A percentile compares a stretch with the other conserved stretches of the same genome.
phyloP scores from a whole-genome alignment of 1,284 basidiomycete species.

The Stereum hirsutum region DNA sequence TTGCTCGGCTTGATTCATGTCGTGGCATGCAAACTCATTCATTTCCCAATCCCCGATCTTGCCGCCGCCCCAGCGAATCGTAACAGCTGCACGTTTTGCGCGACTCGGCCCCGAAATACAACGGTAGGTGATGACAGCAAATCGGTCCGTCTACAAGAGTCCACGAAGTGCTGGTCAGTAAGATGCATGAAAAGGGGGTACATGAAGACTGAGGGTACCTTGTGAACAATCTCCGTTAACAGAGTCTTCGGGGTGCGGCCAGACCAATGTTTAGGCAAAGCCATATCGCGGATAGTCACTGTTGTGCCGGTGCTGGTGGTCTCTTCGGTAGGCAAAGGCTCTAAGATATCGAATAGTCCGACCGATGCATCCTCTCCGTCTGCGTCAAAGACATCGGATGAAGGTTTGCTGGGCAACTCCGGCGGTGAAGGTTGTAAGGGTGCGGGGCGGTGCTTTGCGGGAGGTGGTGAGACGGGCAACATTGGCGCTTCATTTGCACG shows the following conservation, averaged over 20 bases:
- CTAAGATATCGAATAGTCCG: slow-evolving; percentile 75
- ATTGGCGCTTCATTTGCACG: slow-evolving; percentile 16
- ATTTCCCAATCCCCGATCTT: slow-evolving; percentile 70
- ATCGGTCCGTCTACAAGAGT: slow-evolving; percentile 57
- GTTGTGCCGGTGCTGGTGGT: slow-evolving; percentile 44
- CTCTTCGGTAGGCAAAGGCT: slow-evolving; percentile 50
- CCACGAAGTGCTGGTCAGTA: no score
- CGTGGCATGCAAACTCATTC: slow-evolving; percentile 78
- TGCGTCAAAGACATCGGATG: slow-evolving; percentile 41
- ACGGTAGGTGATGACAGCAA: slow-evolving; percentile 66
- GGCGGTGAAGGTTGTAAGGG: neutral
- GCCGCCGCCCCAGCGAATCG: slow-evolving; percentile 63
- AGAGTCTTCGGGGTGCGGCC: slow-evolving; percentile 66
- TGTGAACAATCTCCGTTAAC: slow-evolving; percentile 58
- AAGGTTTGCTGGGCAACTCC: neutral
- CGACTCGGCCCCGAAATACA: slow-evolving; percentile 59
- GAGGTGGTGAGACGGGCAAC: slow-evolving; percentile 5
- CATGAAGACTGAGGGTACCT: no score
- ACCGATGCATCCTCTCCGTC: slow-evolving; percentile 45
- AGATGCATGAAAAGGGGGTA: no score
- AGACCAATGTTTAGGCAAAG: slow-evolving; percentile 74
- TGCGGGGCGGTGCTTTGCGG: slow-evolving; percentile 4
- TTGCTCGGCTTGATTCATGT: slow-evolving; percentile 79
- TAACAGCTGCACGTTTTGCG: slow-evolving; percentile 63
- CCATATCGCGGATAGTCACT: slow-evolving; percentile 66